phyloP scores from a whole-genome alignment of 768 basidiomycete species.

The Tubosaeta sp. region DNA sequence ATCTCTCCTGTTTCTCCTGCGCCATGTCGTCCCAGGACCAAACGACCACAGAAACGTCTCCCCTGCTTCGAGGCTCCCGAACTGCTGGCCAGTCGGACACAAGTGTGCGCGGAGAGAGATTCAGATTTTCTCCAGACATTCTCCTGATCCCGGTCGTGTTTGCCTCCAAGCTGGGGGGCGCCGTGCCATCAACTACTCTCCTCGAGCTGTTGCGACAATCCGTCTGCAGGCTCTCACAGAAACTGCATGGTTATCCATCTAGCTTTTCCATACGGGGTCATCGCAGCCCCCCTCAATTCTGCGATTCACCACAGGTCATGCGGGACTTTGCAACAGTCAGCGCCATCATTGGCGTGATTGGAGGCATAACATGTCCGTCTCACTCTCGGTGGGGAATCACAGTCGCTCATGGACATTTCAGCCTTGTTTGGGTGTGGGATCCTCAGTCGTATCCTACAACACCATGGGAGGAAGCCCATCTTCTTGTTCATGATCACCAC shows the following conservation, averaged over 20 bases:
- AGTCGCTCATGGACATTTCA: slow-evolving; percentile 7
- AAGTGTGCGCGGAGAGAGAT: not conserved
- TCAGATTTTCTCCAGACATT: slow-evolving; percentile 10
- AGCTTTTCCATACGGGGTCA: slow-evolving; percentile 6
- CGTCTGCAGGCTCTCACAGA: slow-evolving; percentile 26
- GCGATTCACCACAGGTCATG: slow-evolving; percentile 19
- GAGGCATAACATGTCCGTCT: slow-evolving; percentile 21
- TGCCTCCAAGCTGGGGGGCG: slow-evolving; percentile 16
- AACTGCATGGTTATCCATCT: slow-evolving; percentile 4
- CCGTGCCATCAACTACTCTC: slow-evolving; percentile 24
- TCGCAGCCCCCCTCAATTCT: slow-evolving; percentile 10
- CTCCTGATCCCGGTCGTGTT: slow-evolving; percentile 28
- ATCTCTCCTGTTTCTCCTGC: not conserved
- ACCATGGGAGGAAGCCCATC: slow-evolving; percentile 24
- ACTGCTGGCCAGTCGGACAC: not conserved
- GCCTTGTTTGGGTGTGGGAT: slow-evolving; percentile 22
- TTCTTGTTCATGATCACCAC: slow-evolving; percentile 10
- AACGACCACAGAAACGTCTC: slow-evolving; percentile 11
- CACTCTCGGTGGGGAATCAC: not conserved
- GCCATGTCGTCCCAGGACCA: slow-evolving; percentile 13
- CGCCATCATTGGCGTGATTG: slow-evolving; percentile 11
- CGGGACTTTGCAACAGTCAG: slow-evolving; percentile 19
- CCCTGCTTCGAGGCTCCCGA: slow-evolving; percentile 6
- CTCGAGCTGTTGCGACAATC: slow-evolving; percentile 22
- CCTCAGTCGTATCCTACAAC: slow-evolving; percentile 22